These are phyloP conservation scores for Diutina mesorugosa DNA, from an alignment of 1,139 yeast genomes.

Conservation along the genomic window DNA sequence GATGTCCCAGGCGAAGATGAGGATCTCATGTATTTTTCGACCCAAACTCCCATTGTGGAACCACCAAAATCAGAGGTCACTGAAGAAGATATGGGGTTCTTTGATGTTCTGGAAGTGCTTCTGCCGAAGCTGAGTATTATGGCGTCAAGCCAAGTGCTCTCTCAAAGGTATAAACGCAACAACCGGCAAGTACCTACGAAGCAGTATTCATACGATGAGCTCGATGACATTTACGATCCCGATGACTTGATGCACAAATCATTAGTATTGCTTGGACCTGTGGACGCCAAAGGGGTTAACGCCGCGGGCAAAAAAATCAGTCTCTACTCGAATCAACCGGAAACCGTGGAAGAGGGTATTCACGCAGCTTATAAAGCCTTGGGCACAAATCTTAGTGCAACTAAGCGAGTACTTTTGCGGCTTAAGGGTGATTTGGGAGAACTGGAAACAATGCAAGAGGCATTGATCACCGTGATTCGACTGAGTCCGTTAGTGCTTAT, in stretches of 20 bases:
- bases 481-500: slow-evolving; percentile 73
- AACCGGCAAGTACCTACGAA: background rate
- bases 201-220: slow-evolving; percentile 4
- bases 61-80: background rate
- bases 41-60: background rate
- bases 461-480: slow-evolving; percentile 53
- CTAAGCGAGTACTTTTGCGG: slow-evolving; percentile 48
- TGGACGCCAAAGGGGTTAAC: background rate
- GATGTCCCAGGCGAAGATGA: background rate
- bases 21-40: background rate
- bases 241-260: slow-evolving; percentile 6
- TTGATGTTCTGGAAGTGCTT: background rate
- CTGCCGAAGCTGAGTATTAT: background rate
- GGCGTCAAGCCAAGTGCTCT: background rate
- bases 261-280: background rate
- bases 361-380: slow-evolving; percentile 60
- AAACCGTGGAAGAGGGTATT: slow-evolving; percentile 56
- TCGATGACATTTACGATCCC: slow-evolving; percentile 12
- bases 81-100: background rate
- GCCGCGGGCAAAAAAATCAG: slow-evolving; percentile 44
- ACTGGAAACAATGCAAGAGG: slow-evolving; percentile 53
- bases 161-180: background rate
- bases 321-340: slow-evolving; percentile 79
- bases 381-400: slow-evolving; percentile 55
- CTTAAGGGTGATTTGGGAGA: slow-evolving; percentile 51